Evolutionary conservation across 345 rosid species (phyloP), one percentile per base, ranked within the genome.

Genomic region (Sonneratia caseolaris): DNA sequence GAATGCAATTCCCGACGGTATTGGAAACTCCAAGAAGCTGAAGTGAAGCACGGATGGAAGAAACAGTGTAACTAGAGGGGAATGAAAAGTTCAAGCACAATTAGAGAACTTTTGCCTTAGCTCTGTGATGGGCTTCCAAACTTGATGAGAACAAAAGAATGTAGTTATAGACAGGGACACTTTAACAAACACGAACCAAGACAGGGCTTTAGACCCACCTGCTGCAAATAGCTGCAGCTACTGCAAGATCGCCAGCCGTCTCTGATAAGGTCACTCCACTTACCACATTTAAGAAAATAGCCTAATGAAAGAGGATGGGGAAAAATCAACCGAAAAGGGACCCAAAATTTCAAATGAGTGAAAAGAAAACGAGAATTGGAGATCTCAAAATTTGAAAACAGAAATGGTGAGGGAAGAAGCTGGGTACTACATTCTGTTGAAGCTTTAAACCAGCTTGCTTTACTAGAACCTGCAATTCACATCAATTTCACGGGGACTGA

Each of bases 361-460:
- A 47, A 62, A 21, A 43, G 64, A 37, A 32, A 13, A 62, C 2
- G 66, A 15, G 38, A 12, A 62, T n/a, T 9, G 43, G 22, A 68
- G 37, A 40, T n/a, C 32, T 40, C 4, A 19, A 11, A 16, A 7
- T 37, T 42, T 42, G 45, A n/a, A 37, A 66, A 37, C 47, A 35
- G 5, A 42, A 42, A 37, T 4, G 51, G 64, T 35, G 22, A 51
- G 38, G 16, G 43, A 13, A 69, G 42, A 4, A 27, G 35, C 13
- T 4, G 64, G 19, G 35, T 48, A 51, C 83, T 85, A 94, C 98
- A 83, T 86, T 84, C 75, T 88, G 91, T 81, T 88, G 95, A 71
- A 94, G 89, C 86, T 85, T 82, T 74, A 91, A 85, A 76, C 97
- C 95, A 78, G 95, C 97, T 86, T 94, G 98, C 96, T 94, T 91